phyloP scores from a whole-genome alignment of 129 eudicot species.

The Silybum marianum region DNA sequence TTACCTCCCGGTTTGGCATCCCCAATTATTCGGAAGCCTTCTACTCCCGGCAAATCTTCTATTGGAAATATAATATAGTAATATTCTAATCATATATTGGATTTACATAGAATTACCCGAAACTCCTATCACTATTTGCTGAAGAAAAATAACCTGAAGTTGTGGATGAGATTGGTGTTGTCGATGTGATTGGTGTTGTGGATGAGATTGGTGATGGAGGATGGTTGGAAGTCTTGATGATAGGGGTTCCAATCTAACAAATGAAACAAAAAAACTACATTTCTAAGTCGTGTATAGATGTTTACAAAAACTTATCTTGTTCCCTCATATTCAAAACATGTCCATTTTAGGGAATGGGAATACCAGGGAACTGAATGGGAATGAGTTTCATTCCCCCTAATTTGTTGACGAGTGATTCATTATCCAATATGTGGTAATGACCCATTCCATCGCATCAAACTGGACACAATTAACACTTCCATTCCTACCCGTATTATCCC shows the following conservation, averaged over 20 bases:
- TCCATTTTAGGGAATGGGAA: background rate
- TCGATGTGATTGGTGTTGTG: background rate
- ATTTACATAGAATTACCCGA: background rate
- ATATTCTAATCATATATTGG: background rate
- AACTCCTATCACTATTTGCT: background rate
- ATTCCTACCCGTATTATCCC: background rate
- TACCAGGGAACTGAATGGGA: background rate
- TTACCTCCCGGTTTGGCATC: conserved; percentile 84
- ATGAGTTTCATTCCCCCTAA: background rate
- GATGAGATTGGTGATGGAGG: background rate
- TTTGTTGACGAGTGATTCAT: background rate
- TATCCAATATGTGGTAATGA: background rate
- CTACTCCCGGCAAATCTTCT: conserved; percentile 86
- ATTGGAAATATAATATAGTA: background rate
- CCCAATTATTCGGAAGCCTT: conserved; percentile 82
- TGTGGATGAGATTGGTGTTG: too few species aligned
- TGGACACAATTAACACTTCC: background rate
- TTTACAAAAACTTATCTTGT: background rate
- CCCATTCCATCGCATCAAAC: background rate
- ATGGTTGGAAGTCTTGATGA: background rate
- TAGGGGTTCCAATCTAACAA: background rate
- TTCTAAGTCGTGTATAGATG: background rate
- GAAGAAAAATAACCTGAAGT: background rate
- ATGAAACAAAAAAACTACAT: background rate
- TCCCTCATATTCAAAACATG: background rate